These are phyloP conservation scores for Thelephora terrestris DNA, from an alignment of 1,284 basidiomycete genomes.

Conservation along the genomic window DNA sequence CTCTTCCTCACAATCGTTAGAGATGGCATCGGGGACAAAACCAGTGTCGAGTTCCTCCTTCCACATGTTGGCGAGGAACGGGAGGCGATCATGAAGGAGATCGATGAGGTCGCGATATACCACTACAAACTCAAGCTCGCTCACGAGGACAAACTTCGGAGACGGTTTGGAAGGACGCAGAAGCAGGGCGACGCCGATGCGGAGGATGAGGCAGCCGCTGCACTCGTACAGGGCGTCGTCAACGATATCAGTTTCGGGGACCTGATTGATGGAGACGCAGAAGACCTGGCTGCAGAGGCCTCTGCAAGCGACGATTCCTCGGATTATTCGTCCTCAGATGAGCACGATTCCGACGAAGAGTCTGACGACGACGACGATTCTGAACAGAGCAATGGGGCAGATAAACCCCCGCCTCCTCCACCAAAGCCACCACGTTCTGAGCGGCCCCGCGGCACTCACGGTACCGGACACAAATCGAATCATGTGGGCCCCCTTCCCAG, in stretches of 20 bases:
- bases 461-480: no score
- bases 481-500: background rate
- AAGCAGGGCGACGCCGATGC: conserved; percentile 42
- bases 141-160: conserved; percentile 80
- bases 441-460: no score
- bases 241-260: conserved; percentile 75
- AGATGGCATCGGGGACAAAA: conserved; percentile 69
- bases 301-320: conserved; percentile 33
- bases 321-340: conserved; percentile 18
- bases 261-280: conserved; percentile 64
- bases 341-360: conserved; percentile 18
- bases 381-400: conserved; percentile 19
- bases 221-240: conserved; percentile 70
- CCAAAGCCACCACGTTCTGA: background rate
- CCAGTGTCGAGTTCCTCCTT: conserved; percentile 81
- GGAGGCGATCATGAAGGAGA: conserved; percentile 66
- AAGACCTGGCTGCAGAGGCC: conserved; percentile 71
- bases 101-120: conserved; percentile 80
- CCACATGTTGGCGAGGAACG: conserved; percentile 74
- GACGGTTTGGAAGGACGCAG: conserved; percentile 62
- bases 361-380: conserved; percentile 30
- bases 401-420: conserved; percentile 26
- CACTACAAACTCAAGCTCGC: conserved; percentile 89
- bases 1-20: conserved; percentile 87
- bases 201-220: conserved; percentile 71